Evolutionary conservation across 2,329 filamentous ascomycete genomes (phyloP).

Genomic region (Xylogone sp.): DNA sequence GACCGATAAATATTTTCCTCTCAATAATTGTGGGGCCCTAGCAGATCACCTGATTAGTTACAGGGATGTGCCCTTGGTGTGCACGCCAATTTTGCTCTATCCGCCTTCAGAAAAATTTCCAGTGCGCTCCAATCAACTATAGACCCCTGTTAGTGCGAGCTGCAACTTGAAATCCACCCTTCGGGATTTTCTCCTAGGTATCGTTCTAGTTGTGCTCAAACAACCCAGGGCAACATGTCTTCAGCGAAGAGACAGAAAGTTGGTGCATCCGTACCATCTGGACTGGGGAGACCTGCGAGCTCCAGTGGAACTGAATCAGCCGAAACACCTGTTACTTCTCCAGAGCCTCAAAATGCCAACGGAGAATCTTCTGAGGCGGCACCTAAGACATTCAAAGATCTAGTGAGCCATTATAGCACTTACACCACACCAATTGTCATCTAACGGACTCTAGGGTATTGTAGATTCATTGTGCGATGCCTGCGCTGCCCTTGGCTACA

Average conservation of each 20-base stretch:
- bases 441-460: constrained; percentile 54
- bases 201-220: neutral
- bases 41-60: constrained; percentile 2
- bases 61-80: neutral
- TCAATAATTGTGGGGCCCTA: neutral
- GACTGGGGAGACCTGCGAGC: constrained; percentile 1
- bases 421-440: neutral
- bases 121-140: neutral
- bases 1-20: constrained; percentile 26
- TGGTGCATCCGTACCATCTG: constrained; percentile 15
- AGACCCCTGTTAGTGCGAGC: neutral
- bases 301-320: constrained; percentile 7
- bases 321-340: constrained; percentile 10
- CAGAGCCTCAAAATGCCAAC: constrained; percentile 13
- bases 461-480: constrained; percentile 87
- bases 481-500: constrained; percentile 79
- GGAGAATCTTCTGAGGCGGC: constrained; percentile 17
- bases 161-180: neutral
- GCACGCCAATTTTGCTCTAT: neutral
- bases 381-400: constrained; percentile 44
- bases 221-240: constrained; percentile 19
- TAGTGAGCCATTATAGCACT: constrained; percentile 26
- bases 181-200: neutral
- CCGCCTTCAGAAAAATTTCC: neutral
- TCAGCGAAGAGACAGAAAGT: constrained; percentile 29